Evolutionary conservation across 768 basidiomycete species (phyloP).

Genomic region (Suillus americanus): DNA sequence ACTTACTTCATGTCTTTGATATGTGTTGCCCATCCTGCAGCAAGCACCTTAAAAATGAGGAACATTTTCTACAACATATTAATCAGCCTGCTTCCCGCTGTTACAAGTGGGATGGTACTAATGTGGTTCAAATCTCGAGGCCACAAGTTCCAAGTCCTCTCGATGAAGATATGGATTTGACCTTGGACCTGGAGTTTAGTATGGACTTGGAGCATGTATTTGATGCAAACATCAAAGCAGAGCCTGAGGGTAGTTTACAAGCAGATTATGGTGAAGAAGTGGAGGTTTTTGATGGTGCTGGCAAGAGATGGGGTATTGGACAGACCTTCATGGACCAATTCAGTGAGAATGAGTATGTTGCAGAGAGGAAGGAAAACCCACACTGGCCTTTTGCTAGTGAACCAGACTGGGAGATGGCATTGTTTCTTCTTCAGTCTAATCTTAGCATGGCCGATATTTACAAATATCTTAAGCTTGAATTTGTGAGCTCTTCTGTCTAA

Average conservation of each 20-base stretch:
- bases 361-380: neutral
- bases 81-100: neutral
- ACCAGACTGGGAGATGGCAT: slow-evolving; percentile 2
- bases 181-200: neutral
- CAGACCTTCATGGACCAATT: too few species aligned
- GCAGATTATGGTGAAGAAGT: neutral
- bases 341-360: neutral
- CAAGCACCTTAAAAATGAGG: neutral
- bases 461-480: neutral
- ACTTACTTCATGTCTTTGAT: neutral
- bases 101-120: neutral
- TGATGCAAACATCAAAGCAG: neutral
- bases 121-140: neutral
- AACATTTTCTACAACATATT: neutral
- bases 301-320: too few species aligned
- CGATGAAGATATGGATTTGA: neutral
- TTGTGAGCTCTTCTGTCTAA: slow-evolving; percentile 20
- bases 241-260: neutral
- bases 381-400: neutral
- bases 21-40: neutral
- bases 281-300: too few species aligned
- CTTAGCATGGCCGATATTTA: slow-evolving; percentile 3
- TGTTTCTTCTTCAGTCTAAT: neutral
- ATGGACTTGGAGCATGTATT: neutral
- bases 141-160: neutral